phyloP scores from a whole-genome alignment of 371 early-diverging fungal genomes.

The Lichtheimia corymbifera region DNA sequence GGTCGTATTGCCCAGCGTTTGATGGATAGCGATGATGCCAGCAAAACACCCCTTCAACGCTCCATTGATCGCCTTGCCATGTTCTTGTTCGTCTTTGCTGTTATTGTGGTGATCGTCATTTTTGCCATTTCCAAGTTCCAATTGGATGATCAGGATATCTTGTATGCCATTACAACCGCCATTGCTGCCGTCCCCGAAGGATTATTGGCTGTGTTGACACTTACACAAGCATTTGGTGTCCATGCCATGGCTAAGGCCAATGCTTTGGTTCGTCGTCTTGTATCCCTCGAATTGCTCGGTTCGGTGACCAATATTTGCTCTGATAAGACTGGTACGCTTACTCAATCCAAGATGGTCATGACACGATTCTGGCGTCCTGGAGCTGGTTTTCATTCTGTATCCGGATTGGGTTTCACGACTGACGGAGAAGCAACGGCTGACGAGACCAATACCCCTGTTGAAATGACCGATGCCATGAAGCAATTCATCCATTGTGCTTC shows the following conservation, averaged over 20 bases:
- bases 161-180: slow-evolving; percentile 82
- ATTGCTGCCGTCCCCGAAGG: slow-evolving; percentile 97
- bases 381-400: slow-evolving; percentile 61
- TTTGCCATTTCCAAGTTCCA: slow-evolving; percentile 60
- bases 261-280: slow-evolving; percentile 84
- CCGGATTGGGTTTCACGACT: slow-evolving; percentile 59
- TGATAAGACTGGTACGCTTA: slow-evolving; percentile 95
- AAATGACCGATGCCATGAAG: slow-evolving; percentile 36
- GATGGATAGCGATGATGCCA: slow-evolving; percentile 62
- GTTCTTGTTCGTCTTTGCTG: slow-evolving; percentile 56
- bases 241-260: slow-evolving; percentile 82
- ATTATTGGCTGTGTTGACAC: slow-evolving; percentile 84
- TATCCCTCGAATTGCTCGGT: slow-evolving; percentile 88
- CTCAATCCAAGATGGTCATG: slow-evolving; percentile 90
- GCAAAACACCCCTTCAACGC: slow-evolving; percentile 75
- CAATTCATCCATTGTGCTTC: slow-evolving; percentile 54
- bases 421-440: slow-evolving; percentile 40
- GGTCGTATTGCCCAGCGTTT: slow-evolving; percentile 90
- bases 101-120: slow-evolving; percentile 55
- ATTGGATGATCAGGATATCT: slow-evolving; percentile 63
- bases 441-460: slow-evolving; percentile 16
- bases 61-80: slow-evolving; percentile 66
- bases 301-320: slow-evolving; percentile 92
- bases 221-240: slow-evolving; percentile 94
- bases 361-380: slow-evolving; percentile 73